Evolutionary conservation across 257 asterid species (phyloP), one percentile per base, ranked within the genome.

Genomic region (Scutellaria galericulata): DNA sequence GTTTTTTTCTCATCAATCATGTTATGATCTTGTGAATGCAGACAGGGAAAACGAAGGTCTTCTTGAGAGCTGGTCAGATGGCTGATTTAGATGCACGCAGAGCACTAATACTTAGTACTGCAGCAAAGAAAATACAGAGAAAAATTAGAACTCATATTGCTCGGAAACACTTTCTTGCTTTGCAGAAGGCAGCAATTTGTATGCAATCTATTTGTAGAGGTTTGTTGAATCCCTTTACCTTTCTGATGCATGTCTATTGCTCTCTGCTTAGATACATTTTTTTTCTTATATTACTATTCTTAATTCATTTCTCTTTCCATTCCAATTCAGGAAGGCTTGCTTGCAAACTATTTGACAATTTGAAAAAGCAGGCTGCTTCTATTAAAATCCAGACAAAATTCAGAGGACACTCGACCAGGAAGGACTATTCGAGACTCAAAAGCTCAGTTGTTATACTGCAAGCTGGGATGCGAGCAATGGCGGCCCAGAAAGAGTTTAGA

Each of bases 61-160:
- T 94, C 77, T 81, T 94, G 35, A 83, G 99, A 85, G 96, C 99
- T 65, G 98, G 97, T 79, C 98, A 95, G 77, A 92, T 95, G 98
- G 98, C 97, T 13, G 98, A 91, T 45, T 85, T 95, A 73, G 99
- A 95, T 90, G 96, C 95, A 53, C 95, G 84, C 27, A 82, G 97
- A 82, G 92, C 97, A 37, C 85, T 77, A 58, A 95, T 88, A 82
- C 93, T 92, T 50, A 83, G 81, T 64, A 83, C 54, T 83, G 97
- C 99, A 66, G 97, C 96, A 75, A 92, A 83, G 87, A 87, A 64
- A 71, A 88, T 95, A 66, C 99, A 95, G 80, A 83, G 93, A 88
- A 86, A 83, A 83, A 83, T 79, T 40, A 85, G 92, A 85, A 85
- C 92, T 71, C 87, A 90, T 78, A 89, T 86, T 71, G 82, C 97